phyloP scores from a whole-genome alignment of 2,329 filamentous ascomycete species.

The Phialemonium atrogriseum region DNA sequence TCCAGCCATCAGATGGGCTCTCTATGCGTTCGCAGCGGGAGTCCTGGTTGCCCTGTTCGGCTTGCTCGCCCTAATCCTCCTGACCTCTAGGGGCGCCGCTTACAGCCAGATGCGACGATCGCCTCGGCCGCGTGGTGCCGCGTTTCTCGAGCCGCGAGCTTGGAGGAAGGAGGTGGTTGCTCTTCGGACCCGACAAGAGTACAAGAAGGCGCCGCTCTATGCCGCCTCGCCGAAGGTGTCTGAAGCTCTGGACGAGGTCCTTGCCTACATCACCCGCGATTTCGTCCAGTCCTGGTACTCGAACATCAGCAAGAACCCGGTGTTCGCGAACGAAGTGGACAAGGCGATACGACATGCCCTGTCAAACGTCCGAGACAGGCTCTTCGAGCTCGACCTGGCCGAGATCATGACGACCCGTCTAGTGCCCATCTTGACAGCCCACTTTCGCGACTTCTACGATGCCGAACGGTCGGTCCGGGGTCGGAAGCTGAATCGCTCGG shows the following conservation, averaged over 20 bases:
- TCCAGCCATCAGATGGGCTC: constrained; percentile 73
- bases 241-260: constrained; percentile 67
- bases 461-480: constrained; percentile 83
- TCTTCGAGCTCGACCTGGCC: constrained; percentile 72
- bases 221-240: constrained; percentile 71
- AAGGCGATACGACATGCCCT: constrained; percentile 67
- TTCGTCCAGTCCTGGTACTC: constrained; percentile 87
- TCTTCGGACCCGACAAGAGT: constrained; percentile 56
- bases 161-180: constrained; percentile 67
- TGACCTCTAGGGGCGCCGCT: constrained; percentile 48
- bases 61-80: constrained; percentile 44
- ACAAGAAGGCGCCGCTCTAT: constrained; percentile 63
- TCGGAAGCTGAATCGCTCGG: constrained; percentile 74
- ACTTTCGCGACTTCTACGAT: constrained; percentile 84
- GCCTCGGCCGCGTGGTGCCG: constrained; percentile 34
- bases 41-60: constrained; percentile 49
- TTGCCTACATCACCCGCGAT: constrained; percentile 70
- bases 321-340: constrained; percentile 83
- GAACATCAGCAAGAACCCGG: constrained; percentile 70
- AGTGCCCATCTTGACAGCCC: constrained; percentile 79
- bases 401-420: constrained; percentile 74
- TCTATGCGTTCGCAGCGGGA: constrained; percentile 74
- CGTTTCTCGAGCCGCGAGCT: constrained; percentile 51
- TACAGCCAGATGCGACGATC: constrained; percentile 30
- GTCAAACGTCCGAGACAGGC: constrained; percentile 59